Base-by-base conservation (phyloP, 2,329 filamentous ascomycete genomes). In the Xenoacremonium recifei region DNA sequence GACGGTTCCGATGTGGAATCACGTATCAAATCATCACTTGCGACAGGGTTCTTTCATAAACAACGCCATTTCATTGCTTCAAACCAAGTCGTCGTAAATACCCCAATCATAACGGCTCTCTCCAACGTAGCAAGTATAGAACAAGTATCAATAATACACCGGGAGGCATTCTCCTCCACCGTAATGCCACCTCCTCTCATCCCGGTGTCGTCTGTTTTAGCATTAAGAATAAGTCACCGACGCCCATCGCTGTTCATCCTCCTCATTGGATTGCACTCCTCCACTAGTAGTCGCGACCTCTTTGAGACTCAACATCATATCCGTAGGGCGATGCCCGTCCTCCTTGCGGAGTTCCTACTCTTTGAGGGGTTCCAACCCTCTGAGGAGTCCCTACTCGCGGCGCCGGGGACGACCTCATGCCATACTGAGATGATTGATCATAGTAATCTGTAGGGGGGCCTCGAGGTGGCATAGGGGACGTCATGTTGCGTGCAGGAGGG, bases 401-500 rank as follows among this genome's bases (percentile, higher is more conserved):
- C 4, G 37, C 40, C 32, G 39, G 40, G 12, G 43, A 41, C 7
- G 23, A 31, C 19, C 40, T 42, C 33, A 39, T 60, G 34, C 53
- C 57, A 13, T 59, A 47, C 15, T 55, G 60, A 16, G 55, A 62
- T 20, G 57, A 49, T 20, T 60, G 57, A 17, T 58, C 42, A 21
- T 50, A 50, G 39, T 55, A 63, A 25, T 61, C 62, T 18, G 55
- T 54, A 30, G 53, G 37, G 3, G 47, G 51, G 29, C 53, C 56
- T 33, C 62, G 55, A 20, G 56, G 51, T 12, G 65, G 62, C 40
- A 67, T 52, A 4, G 70, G 69, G 4, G 66, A 69, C 17, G 72
- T 75, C 65, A 75, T 66, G 41, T 69, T 74, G 37, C 73, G 65
- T 48, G 66, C 66, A 1, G 69, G 69, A 20, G 65, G 54, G 27